phyloP scores from a whole-genome alignment of 306 rosid species.

The Ziziphus jujuba region DNA sequence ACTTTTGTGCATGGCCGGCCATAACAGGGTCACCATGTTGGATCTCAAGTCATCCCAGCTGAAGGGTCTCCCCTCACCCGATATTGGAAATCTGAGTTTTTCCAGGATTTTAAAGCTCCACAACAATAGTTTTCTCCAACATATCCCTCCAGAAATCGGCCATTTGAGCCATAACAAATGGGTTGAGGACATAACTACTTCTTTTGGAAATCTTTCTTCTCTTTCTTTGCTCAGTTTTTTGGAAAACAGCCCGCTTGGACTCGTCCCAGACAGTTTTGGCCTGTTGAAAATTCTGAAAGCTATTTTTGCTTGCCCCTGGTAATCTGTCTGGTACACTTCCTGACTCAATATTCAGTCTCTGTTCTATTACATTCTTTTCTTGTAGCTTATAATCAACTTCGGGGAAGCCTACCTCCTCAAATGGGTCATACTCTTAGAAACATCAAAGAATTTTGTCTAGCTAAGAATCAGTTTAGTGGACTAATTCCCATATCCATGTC shows the following conservation, averaged over 20 bases:
- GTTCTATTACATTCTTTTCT: background rate
- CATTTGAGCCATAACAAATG: background rate
- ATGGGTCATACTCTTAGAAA: background rate
- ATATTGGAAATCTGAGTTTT: constrained; percentile 31
- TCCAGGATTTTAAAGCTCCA: constrained; percentile 4
- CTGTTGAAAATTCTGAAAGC: background rate
- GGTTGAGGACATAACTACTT: no score
- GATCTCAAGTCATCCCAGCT: constrained; percentile 12
- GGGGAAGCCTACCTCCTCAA: background rate
- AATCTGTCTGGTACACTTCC: background rate
- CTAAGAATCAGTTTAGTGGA: background rate
- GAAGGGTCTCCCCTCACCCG: constrained; percentile 13
- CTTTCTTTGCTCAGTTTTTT: no score
- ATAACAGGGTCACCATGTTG: constrained; percentile 22
- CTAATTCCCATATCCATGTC: background rate
- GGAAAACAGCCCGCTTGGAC: no score
- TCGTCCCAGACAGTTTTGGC: background rate
- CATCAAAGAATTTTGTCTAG: background rate
- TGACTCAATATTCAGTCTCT: constrained; percentile 2
- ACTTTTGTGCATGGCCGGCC: constrained; percentile 34
- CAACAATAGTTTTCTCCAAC: constrained; percentile 13
- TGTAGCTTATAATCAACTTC: background rate
- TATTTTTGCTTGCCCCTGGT: background rate
- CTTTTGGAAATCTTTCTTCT: no score
- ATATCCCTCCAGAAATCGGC: constrained; percentile 31